Evolutionary conservation across 2,329 filamentous ascomycete species (phyloP).

Genomic region (Arthrobotrys iridis): DNA sequence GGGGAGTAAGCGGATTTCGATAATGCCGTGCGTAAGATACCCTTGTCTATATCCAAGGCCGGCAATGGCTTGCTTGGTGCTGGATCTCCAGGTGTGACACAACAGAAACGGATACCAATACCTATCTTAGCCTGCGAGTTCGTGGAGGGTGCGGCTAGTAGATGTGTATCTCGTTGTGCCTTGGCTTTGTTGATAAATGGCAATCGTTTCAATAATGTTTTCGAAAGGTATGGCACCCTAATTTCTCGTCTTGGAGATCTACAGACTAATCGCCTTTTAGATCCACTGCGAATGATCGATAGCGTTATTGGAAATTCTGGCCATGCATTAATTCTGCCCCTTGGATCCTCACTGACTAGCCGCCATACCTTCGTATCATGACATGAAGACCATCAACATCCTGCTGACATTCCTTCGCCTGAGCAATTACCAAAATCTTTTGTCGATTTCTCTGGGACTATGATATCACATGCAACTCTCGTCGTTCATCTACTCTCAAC

Average conservation of each 20-base stretch:
- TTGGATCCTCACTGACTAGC: conserved; percentile 27
- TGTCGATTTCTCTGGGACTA: conserved; percentile 29
- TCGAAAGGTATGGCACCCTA: conserved; percentile 20
- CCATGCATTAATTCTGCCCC: conserved; percentile 10
- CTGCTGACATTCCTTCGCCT: conserved; percentile 19
- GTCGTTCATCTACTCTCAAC: conserved; percentile 16
- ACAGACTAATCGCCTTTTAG: not conserved
- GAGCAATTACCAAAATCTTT: not conserved
- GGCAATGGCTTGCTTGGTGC: conserved; percentile 26
- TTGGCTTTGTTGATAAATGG: conserved; percentile 20
- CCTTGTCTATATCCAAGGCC: conserved; percentile 4
- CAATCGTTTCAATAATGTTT: not conserved
- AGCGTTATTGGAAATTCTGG: not conserved
- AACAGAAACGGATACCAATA: not conserved
- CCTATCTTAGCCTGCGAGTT: not conserved
- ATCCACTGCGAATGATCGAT: conserved; percentile 9
- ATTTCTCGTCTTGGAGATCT: not conserved
- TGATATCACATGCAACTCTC: conserved; percentile 38
- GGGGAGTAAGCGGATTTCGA: conserved; percentile 25
- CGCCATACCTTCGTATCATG: not conserved
- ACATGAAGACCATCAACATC: conserved; percentile 16
- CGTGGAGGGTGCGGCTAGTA: not conserved
- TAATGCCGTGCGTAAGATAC: conserved; percentile 20
- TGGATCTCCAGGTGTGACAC: conserved; percentile 32
- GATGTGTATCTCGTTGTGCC: not conserved